These are phyloP conservation scores for Cladophialophora chaetospira DNA, from an alignment of 2,329 filamentous ascomycete genomes.

Conservation along the genomic window DNA sequence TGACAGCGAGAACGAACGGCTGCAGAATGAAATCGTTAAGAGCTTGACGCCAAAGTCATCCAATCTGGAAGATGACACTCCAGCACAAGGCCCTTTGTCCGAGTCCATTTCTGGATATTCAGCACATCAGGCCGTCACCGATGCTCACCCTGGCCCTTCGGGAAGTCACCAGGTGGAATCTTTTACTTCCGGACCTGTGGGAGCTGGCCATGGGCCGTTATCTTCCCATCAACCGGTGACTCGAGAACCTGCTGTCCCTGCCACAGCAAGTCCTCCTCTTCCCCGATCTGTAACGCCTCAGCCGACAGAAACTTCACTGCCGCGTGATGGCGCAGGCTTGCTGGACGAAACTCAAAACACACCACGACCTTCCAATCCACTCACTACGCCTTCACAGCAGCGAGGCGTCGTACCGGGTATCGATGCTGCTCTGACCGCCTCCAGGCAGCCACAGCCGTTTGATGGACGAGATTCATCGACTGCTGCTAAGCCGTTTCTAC, in stretches of 20 bases:
- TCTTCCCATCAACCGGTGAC: not conserved
- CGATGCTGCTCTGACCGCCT: not conserved
- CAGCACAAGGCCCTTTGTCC: not conserved
- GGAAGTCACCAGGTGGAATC: not conserved
- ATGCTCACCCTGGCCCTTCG: not conserved
- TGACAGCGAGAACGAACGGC: conserved; percentile 47
- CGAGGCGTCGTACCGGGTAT: not conserved
- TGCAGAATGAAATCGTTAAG: conserved; percentile 52
- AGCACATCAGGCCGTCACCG: not conserved
- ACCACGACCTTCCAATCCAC: not conserved
- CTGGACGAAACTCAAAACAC: not conserved
- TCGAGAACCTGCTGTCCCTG: too few relatives aligned
- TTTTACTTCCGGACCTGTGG: not conserved
- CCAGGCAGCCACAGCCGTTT: not conserved
- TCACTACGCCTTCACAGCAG: not conserved
- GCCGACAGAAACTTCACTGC: not conserved
- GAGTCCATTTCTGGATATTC: not conserved
- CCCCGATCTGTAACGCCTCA: not conserved
- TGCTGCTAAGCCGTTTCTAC: conserved; percentile 32
- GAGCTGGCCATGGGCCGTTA: too few relatives aligned
- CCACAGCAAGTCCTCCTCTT: not conserved
- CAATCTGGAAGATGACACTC: conserved; percentile 11
- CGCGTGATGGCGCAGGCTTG: not conserved
- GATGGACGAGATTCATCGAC: not conserved
- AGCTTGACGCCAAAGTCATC: conserved; percentile 43